Percentiles rank a stretch among this genome's conserved stretches.
Evolutionary conservation across 371 early-diverging fungal species (phyloP).

Genomic region (Mortierella sp.): DNA sequence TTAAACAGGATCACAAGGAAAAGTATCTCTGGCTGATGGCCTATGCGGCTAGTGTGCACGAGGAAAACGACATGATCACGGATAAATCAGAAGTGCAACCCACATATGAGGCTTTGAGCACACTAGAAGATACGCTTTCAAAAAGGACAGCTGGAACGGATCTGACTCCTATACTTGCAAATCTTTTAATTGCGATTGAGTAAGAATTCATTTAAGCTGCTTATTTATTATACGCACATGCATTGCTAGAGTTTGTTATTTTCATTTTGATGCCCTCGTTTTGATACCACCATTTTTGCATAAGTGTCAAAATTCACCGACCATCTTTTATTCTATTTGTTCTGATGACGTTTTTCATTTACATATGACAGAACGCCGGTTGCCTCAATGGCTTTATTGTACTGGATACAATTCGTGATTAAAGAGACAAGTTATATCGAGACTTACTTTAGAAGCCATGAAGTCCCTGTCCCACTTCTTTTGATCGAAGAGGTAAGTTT

Average conservation of each 20-base stretch:
- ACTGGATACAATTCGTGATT: slow-evolving; percentile 75
- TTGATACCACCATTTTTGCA: neutral
- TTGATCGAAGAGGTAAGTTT: slow-evolving; percentile 69
- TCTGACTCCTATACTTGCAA: slow-evolving; percentile 48
- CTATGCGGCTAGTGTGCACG: slow-evolving; percentile 65
- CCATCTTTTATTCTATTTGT: slow-evolving; percentile 3
- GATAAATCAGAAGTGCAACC: slow-evolving; percentile 47
- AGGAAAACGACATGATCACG: slow-evolving; percentile 43
- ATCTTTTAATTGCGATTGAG: slow-evolving; percentile 54
- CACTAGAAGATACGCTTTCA: slow-evolving; percentile 51
- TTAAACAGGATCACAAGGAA: slow-evolving; percentile 67
- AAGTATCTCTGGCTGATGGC: slow-evolving; percentile 74
- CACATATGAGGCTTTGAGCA: slow-evolving; percentile 42
- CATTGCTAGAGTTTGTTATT: neutral
- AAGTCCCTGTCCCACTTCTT: slow-evolving; percentile 69
- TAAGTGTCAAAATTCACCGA: neutral
- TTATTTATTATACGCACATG: slow-evolving; percentile 10
- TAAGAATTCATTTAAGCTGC: slow-evolving; percentile 12
- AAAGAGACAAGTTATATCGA: slow-evolving; percentile 72
- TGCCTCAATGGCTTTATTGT: slow-evolving; percentile 67
- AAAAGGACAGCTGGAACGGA: slow-evolving; percentile 56
- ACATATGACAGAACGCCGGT: slow-evolving; percentile 60
- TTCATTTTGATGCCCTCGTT: neutral
- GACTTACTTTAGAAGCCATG: slow-evolving; percentile 74
- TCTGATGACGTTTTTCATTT: slow-evolving; percentile 5